phyloP scores from a whole-genome alignment of 2,329 filamentous ascomycete genomes.

The Aureobasidium subglaciale region DNA sequence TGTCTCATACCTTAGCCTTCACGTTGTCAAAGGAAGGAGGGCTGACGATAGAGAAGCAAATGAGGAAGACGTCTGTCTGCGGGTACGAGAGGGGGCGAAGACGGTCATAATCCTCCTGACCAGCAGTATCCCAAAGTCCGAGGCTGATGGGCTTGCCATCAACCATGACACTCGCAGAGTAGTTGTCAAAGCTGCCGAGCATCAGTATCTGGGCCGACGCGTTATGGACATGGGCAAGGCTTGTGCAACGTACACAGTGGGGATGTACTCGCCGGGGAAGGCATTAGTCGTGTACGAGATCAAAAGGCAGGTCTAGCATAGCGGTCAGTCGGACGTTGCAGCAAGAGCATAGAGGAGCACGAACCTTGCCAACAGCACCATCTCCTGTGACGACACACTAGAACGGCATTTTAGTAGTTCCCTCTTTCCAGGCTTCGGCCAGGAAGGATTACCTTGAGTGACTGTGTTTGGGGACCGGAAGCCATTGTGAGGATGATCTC shows the following conservation, averaged over 20 bases:
- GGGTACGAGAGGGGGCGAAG: conserved; percentile 93
- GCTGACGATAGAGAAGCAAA: conserved; percentile 97
- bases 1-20: conserved; percentile 74
- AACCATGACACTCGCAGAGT: conserved; percentile 98
- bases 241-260: conserved; percentile 67
- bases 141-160: conserved; percentile 96
- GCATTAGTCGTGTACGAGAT: conserved; percentile 99
- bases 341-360: conserved; percentile 23
- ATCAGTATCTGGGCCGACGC: neutral
- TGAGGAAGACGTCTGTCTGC: conserved; percentile 96
- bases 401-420: conserved; percentile 19
- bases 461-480: conserved; percentile 79
- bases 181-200: conserved; percentile 80
- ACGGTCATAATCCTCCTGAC: conserved; percentile 97
- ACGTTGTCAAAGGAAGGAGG: conserved; percentile 98
- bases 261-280: conserved; percentile 99
- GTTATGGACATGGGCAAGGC: neutral
- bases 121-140: conserved; percentile 96
- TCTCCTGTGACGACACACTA: conserved; percentile 98
- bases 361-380: conserved; percentile 97
- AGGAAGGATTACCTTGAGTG: conserved; percentile 65
- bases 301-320: conserved; percentile 80
- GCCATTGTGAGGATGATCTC: conserved; percentile 44
- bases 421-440: neutral
- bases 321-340: conserved; percentile 20